Conservation (phyloP, 179 eudicot genomes). For the Gypsophila paniculata region DNA sequence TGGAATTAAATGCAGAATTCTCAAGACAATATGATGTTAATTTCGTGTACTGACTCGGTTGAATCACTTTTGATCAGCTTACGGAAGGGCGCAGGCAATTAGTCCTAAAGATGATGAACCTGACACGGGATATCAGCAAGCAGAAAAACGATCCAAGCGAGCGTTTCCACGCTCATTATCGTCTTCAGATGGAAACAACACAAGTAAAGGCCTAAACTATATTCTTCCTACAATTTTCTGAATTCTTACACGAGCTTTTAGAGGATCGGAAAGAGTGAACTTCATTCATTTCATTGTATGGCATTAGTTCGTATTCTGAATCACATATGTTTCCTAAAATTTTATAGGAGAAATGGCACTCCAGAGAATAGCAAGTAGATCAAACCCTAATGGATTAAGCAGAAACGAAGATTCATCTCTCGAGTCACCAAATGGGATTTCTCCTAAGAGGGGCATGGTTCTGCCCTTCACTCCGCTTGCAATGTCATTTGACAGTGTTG, state of each 20-base stretch:
- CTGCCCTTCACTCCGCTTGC: slow-evolving; percentile 55
- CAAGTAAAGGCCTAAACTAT: slow-evolving; percentile 45
- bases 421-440: slow-evolving; percentile 39
- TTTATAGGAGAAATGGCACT: slow-evolving; percentile 66
- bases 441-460: slow-evolving; percentile 58
- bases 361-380: slow-evolving; percentile 54
- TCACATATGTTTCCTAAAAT: neutral
- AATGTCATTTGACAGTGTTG: slow-evolving; percentile 51
- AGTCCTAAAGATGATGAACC: slow-evolving; percentile 61
- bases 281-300: neutral
- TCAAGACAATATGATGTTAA: neutral
- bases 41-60: slow-evolving; percentile 10
- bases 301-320: neutral
- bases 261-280: neutral
- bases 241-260: too few species aligned
- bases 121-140: slow-evolving; percentile 43
- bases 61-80: slow-evolving; percentile 38
- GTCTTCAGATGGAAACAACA: slow-evolving; percentile 62
- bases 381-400: slow-evolving; percentile 46
- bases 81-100: slow-evolving; percentile 78
- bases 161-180: slow-evolving; percentile 50
- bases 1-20: neutral
- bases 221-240: neutral
- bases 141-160: slow-evolving; percentile 38
- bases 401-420: slow-evolving; percentile 52